Base-by-base conservation (phyloP, 139 green algal genomes). In the Zygnema cylindricum region DNA sequence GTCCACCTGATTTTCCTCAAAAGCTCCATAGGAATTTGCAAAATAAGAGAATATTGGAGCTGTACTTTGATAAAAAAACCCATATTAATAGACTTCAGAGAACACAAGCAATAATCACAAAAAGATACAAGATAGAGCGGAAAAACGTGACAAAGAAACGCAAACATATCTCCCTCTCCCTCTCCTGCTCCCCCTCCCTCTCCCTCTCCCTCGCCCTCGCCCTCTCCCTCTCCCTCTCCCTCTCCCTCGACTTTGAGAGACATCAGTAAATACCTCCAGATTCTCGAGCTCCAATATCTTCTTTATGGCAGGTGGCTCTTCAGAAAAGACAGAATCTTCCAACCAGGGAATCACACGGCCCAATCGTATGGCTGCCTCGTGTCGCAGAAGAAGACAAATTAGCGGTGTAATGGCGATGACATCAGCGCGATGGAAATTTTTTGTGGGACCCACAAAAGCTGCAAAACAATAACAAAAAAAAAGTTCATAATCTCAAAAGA, bases 231-330 rank as follows among this genome's bases (percentile, higher is more conserved):
- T 30, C 57, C 57, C 57, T 30, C 57, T 30, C 57, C 57, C 30
- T 30, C 57, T 30, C 57, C 57, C 57, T 35, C 25, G 57, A 73
- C 30, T 25, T 25, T 73, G 57, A 30, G 57, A 30, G 30, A 30
- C 30, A 73, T 25, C 57, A 85, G 22, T 43, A 41, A 22, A 85
- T 11, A 85, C 35, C 35, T 85, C 77, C 23, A 85, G 77, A 22
- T 3, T 85, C 7, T 85, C 77, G 30, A 85, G 77, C 30, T 85
- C 43, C 7, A 85, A n/a, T 43, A 85, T 85, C 43, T 43, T 43
- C 16, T 7, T 16, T 30, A 85, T 76, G 35, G 71, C 25, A 76
- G 16, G 43, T n/a, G n/a, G n/a, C 32, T 76, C 25, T 3, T 85
- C 22, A 22, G 21, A 16, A 39, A 16, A 16, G 36, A 57, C 73